Evolutionary conservation across 768 basidiomycete genomes (phyloP), one percentile per base, ranked within the genome.

Genomic region (Calocybe gangraenosa): DNA sequence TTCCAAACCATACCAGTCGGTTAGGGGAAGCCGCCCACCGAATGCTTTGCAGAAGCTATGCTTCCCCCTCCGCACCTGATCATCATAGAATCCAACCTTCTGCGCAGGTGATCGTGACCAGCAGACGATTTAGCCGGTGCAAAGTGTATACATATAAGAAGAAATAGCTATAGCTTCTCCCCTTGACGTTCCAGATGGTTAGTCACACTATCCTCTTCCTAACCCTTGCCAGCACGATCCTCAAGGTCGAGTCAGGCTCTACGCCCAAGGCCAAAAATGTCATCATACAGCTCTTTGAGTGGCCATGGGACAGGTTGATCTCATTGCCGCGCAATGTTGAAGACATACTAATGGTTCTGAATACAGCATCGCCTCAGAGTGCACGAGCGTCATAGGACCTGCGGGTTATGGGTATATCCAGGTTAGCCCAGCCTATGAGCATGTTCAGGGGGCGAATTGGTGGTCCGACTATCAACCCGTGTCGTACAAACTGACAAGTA

Each of bases 381-480:
- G 82, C 60, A 74, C 68, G 3, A 65, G 65, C 42, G 82, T 81
- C 57, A 69, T 84, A 37, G 82, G 82, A 2, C 80, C 82, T 3
- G 73, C 74, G 7, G 79, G 81, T 13, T 74, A 83, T 56, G 81
- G 80, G 5, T 82, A 71, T 52, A 79, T 84, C 9, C 82, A 83
- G 76, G 69, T 69, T 30, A 70, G 69, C 53, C 76, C 78, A 0
- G 65, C 79, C 3, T 67, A 70, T 41, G 81, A 83, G 53, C 79
- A 82, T 51, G 60, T 83, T 23, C 52, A 59, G 9, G 82, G 81
- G 2, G 14, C 62, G 4, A 69, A 81, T 50, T 84, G 82, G 82
- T 84, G 81, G 81, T 83, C 81, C 0, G 82, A 83, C 55, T 84
- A 85, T 52, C 82, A 72, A 64, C 75, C 78, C 4, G 81, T 82